A percentile compares a stretch with the other conserved stretches of the same genome.
Conservation (phyloP, 2,329 filamentous ascomycete genomes). For the Diaporthe vexans region DNA sequence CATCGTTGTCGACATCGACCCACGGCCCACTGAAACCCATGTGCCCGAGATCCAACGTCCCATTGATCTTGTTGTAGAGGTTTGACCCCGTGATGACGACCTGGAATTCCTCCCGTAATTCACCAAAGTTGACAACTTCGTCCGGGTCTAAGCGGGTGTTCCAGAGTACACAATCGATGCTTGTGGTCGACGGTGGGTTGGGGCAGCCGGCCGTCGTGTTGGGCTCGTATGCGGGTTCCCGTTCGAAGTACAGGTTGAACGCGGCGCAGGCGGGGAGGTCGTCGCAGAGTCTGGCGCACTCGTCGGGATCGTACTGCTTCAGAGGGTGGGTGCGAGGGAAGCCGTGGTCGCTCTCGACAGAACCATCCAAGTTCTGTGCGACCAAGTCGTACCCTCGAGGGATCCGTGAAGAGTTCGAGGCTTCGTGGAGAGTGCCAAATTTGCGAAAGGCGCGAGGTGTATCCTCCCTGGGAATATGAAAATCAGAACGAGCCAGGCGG, state of each 20-base stretch:
- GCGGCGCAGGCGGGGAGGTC: constrained; percentile 23
- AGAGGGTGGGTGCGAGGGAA: not conserved
- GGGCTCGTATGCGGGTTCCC: constrained; percentile 25
- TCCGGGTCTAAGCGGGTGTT: not conserved
- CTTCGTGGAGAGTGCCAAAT: not conserved
- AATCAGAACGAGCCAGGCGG: not conserved
- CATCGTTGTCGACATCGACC: constrained; percentile 15
- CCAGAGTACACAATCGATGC: constrained; percentile 39
- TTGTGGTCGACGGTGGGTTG: constrained; percentile 28
- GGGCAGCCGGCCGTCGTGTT: constrained; percentile 19
- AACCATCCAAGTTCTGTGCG: not conserved
- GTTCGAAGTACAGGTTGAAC: constrained; percentile 40
- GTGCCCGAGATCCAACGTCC: not conserved
- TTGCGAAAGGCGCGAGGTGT: not conserved
- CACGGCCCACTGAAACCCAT: constrained; percentile 32
- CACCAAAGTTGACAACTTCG: constrained; percentile 25
- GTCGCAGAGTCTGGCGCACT: constrained; percentile 28
- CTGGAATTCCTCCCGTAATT: constrained; percentile 25
- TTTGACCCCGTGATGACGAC: constrained; percentile 37
- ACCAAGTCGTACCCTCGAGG: not conserved
- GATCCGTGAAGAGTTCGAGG: not conserved
- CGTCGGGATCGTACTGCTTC: constrained; percentile 3
- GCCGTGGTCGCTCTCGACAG: not conserved
- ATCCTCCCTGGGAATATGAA: not conserved
- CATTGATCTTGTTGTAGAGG: constrained; percentile 35